A percentile compares a stretch with the other conserved stretches of the same genome.
These are phyloP conservation scores for Phytophthora boehmeriae DNA, from an alignment of 352 stramenopile genomes.

Conservation along the genomic window DNA sequence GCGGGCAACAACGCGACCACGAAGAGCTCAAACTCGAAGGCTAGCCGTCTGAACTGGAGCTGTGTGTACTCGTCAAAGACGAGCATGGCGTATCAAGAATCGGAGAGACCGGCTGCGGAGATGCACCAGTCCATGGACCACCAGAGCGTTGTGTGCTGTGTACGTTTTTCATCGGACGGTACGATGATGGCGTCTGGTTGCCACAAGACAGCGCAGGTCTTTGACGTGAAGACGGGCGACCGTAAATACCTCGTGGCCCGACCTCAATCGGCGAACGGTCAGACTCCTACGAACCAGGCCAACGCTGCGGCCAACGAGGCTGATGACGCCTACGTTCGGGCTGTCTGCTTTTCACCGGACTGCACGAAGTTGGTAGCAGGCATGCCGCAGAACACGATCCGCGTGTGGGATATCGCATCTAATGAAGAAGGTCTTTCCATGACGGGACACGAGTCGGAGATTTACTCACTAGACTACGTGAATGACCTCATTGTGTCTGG, in stretches of 20 bases:
- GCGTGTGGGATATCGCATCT: slow-evolving; percentile 86
- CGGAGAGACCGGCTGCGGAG: slow-evolving; percentile 79
- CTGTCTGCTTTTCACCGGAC: slow-evolving; percentile 86
- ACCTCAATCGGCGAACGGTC: slow-evolving; percentile 51
- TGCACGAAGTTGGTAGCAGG: slow-evolving; percentile 86
- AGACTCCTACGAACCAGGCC: slow-evolving; percentile 46
- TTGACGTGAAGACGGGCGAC: slow-evolving; percentile 85
- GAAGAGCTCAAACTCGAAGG: slow-evolving; percentile 82
- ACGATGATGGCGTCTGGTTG: slow-evolving; percentile 88
- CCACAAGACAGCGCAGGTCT: slow-evolving; percentile 88
- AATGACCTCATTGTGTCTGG: slow-evolving; percentile 89
- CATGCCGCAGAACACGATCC: slow-evolving; percentile 90
- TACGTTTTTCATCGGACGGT: slow-evolving; percentile 83
- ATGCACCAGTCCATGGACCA: slow-evolving; percentile 91
- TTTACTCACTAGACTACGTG: slow-evolving; percentile 89
- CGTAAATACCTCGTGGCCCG: slow-evolving; percentile 84
- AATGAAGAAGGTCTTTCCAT: slow-evolving; percentile 86
- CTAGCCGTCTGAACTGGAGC: slow-evolving; percentile 86
- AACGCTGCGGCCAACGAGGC: slow-evolving; percentile 62
- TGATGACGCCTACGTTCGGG: slow-evolving; percentile 83
- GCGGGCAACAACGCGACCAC: slow-evolving; percentile 63
- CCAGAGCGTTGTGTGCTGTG: slow-evolving; percentile 88
- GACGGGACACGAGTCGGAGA: slow-evolving; percentile 86
- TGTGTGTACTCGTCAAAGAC: slow-evolving; percentile 80
- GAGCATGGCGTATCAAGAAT: slow-evolving; percentile 74